Evolutionary conservation across 2,329 filamentous ascomycete genomes (phyloP).

Genomic region (Monilinia vaccinii-corymbosi): DNA sequence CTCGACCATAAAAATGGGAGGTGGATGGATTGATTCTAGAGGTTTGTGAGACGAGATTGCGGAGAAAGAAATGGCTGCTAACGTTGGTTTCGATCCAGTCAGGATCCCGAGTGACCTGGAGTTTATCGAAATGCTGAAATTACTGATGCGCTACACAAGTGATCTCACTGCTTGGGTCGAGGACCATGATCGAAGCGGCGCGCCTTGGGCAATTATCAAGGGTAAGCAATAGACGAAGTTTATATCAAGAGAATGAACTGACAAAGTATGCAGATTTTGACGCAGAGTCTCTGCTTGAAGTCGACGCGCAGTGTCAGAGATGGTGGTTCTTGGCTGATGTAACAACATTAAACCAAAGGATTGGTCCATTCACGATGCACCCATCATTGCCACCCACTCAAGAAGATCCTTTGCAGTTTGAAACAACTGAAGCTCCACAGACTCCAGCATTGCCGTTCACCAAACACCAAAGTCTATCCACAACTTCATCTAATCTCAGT

Average conservation of each 20-base stretch:
- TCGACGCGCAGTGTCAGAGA: background rate
- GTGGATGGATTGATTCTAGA: background rate
- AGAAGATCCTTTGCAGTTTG: background rate
- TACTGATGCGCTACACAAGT: background rate
- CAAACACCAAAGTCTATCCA: background rate
- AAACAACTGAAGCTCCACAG: background rate
- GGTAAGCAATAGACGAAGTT: background rate
- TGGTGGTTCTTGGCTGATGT: conserved; percentile 1
- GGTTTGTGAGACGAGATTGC: background rate
- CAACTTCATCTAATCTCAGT: background rate
- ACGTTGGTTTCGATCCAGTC: background rate
- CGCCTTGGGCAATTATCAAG: background rate
- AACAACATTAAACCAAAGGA: background rate
- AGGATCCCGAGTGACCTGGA: background rate
- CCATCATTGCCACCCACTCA: background rate
- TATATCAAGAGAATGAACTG: background rate
- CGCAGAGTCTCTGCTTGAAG: background rate
- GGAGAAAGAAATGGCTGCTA: background rate
- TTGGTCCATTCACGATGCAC: background rate
- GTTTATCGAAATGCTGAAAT: background rate
- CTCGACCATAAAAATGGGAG: background rate
- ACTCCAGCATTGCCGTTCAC: background rate
- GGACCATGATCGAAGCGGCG: background rate
- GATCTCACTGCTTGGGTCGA: background rate
- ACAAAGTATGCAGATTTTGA: background rate